Evolutionary conservation across 805 yeast genomes (phyloP).

Genomic region (Candida methanosorbosa): DNA sequence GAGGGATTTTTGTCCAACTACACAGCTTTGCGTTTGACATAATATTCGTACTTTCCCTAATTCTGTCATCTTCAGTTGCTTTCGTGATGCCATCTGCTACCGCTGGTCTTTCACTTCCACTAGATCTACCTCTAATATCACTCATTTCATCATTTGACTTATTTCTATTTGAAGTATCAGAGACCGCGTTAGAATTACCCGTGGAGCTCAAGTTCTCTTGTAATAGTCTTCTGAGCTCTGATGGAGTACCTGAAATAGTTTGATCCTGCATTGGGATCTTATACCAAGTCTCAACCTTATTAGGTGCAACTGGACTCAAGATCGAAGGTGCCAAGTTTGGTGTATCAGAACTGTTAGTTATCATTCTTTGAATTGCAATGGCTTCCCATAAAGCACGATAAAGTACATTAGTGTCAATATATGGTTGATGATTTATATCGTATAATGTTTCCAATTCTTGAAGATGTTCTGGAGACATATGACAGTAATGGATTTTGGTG

Average conservation of each 20-base stretch:
- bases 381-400: constrained; percentile 44
- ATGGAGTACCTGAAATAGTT: constrained; percentile 37
- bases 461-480: constrained; percentile 38
- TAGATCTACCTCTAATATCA: not conserved
- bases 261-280: constrained; percentile 37
- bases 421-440: constrained; percentile 27
- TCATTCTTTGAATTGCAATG: constrained; percentile 30
- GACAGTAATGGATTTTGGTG: constrained; percentile 36
- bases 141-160: not conserved
- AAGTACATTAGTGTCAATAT: constrained; percentile 29
- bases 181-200: no score
- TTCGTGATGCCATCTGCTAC: not conserved
- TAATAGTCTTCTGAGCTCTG: constrained; percentile 19
- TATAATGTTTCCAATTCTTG: constrained; percentile 32
- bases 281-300: constrained; percentile 26
- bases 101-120: not conserved
- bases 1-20: constrained; percentile 37
- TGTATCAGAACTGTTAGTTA: constrained; percentile 21
- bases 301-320: constrained; percentile 20
- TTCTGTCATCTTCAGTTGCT: not conserved
- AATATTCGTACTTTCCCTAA: not conserved
- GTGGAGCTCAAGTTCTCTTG: constrained; percentile 14
- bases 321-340: constrained; percentile 21
- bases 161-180: not conserved
- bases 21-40: not conserved